Percentiles rank a stretch among this genome's conserved stretches.
These are phyloP conservation scores for Teratosphaeria destructans DNA, from an alignment of 2,329 filamentous ascomycete species.

Conservation along the genomic window DNA sequence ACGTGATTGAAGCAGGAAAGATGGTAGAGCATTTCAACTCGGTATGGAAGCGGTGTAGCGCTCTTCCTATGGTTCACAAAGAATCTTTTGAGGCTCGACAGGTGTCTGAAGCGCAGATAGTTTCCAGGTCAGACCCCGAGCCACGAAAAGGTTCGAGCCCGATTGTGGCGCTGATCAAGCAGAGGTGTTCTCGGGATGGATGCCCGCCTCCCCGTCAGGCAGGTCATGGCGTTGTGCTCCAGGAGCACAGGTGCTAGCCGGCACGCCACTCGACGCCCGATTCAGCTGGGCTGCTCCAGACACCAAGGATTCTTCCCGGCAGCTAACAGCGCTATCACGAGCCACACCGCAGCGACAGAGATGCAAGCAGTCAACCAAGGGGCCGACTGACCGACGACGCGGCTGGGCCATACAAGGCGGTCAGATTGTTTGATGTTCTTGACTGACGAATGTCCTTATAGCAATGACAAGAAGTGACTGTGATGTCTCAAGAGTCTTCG, in stretches of 20 bases:
- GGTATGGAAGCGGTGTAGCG: not conserved
- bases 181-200: not conserved
- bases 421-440: not conserved
- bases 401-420: not conserved
- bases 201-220: not conserved
- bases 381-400: not conserved
- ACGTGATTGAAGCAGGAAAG: not conserved
- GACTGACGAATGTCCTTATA: not conserved
- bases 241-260: not conserved
- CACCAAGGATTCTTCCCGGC: not conserved
- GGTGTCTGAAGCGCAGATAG: not conserved
- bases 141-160: not conserved
- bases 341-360: not conserved
- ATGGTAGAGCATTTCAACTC: not conserved
- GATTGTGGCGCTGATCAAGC: not conserved
- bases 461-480: not conserved
- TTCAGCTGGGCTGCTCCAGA: not conserved
- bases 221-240: not conserved
- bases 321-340: not conserved
- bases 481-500: not conserved
- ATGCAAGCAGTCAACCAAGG: not conserved
- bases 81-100: not conserved
- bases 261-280: not conserved
- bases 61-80: not conserved
- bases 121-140: not conserved